Evolutionary conservation across 768 basidiomycete species (phyloP).

Genomic region (Auricularia sp.): DNA sequence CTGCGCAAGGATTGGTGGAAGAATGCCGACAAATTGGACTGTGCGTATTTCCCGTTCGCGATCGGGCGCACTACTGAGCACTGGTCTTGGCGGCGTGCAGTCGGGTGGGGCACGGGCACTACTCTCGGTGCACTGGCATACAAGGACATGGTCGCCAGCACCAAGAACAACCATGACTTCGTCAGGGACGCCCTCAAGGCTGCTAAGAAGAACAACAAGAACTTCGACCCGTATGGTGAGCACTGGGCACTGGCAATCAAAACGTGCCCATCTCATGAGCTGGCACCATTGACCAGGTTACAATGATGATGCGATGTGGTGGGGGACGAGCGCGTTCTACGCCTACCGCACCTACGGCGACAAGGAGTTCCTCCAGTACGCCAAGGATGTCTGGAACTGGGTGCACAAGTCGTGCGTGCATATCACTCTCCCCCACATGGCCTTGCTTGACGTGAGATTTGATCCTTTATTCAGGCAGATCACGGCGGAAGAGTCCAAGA

Average conservation of each 20-base stretch:
- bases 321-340: constrained; percentile 43
- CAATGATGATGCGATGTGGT: constrained; percentile 25
- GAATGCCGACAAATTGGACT: too few species aligned
- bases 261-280: background rate
- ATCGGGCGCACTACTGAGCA: background rate
- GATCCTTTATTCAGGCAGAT: constrained; percentile 25
- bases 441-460: background rate
- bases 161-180: background rate
- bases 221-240: background rate
- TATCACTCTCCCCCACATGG: background rate
- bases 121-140: background rate
- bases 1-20: too few species aligned
- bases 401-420: constrained; percentile 34
- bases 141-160: background rate
- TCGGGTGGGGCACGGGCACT: background rate
- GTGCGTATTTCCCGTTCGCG: too few species aligned
- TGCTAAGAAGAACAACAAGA: background rate
- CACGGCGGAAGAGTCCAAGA: constrained; percentile 28
- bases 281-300: background rate
- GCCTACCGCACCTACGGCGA: constrained; percentile 40
- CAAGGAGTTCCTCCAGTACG: constrained; percentile 30
- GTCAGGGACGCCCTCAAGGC: background rate
- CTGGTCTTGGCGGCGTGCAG: background rate
- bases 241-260: background rate
- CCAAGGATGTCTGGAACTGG: constrained; percentile 38